These are phyloP conservation scores for Talaromyces sp. DNA, from an alignment of 2,329 filamentous ascomycete species.

Conservation along the genomic window DNA sequence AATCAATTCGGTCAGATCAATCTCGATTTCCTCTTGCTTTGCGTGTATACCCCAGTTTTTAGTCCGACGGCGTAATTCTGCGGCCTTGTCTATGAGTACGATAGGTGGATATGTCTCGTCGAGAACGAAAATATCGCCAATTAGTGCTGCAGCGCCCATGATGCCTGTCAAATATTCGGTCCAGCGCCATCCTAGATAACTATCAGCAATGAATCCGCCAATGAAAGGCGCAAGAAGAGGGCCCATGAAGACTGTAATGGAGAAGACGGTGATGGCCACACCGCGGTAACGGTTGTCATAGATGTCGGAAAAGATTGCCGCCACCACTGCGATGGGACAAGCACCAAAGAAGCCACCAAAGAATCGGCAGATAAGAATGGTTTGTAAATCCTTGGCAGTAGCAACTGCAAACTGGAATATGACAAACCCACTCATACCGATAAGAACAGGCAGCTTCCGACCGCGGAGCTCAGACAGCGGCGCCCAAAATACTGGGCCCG, in stretches of 20 bases:
- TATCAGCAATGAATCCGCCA: conserved; percentile 49
- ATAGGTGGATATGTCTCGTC: conserved; percentile 55
- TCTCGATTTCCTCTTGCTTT: conserved; percentile 51
- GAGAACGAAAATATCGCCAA: conserved; percentile 47
- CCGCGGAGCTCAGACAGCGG: conserved; percentile 49
- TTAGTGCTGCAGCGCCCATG: conserved; percentile 49
- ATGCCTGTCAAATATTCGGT: conserved; percentile 50
- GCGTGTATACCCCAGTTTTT: conserved; percentile 59
- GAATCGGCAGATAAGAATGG: conserved; percentile 48
- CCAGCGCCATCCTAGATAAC: conserved; percentile 50
- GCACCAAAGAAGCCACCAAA: conserved; percentile 50
- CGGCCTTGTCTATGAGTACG: conserved; percentile 51
- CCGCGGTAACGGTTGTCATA: conserved; percentile 45
- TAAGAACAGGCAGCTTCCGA: conserved; percentile 42
- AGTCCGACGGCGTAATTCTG: conserved; percentile 49
- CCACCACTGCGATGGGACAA: conserved; percentile 48
- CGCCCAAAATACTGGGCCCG: conserved; percentile 46
- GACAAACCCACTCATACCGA: conserved; percentile 47
- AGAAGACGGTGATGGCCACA: conserved; percentile 45
- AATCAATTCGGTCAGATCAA: conserved; percentile 45
- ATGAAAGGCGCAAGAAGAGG: conserved; percentile 50
- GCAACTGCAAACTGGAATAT: conserved; percentile 47
- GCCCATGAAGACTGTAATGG: conserved; percentile 48
- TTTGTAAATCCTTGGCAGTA: conserved; percentile 47
- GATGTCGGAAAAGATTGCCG: conserved; percentile 53